phyloP scores from a whole-genome alignment of 768 basidiomycete species.

The Tulasnella sp. region DNA sequence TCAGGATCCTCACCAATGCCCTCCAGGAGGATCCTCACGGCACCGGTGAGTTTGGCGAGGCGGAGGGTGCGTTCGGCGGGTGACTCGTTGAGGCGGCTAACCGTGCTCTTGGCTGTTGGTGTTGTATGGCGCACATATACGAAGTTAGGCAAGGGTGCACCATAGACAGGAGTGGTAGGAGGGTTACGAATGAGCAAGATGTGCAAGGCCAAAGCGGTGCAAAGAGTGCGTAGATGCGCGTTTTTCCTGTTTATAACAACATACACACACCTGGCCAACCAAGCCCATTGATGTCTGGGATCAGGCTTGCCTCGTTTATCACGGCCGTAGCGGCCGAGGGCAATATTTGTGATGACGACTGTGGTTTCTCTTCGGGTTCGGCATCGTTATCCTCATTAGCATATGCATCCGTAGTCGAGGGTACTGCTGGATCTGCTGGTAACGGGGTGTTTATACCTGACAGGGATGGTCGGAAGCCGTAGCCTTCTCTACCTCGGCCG shows the following conservation, averaged over 20 bases:
- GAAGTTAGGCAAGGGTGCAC: conserved; percentile 6
- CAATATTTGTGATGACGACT: neutral
- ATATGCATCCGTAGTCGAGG: conserved; percentile 28
- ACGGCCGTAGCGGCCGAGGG: neutral
- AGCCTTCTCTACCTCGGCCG: conserved; percentile 52
- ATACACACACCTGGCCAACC: conserved; percentile 82
- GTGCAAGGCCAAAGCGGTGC: neutral
- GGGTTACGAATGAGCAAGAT: neutral
- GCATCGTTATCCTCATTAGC: conserved; percentile 20
- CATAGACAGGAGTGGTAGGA: neutral
- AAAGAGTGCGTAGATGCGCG: neutral
- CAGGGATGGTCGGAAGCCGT: conserved; percentile 54
- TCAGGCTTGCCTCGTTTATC: conserved; percentile 10
- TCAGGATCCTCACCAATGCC: conserved; percentile 98
- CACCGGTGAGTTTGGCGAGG: conserved; percentile 66
- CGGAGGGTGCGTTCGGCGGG: conserved; percentile 59
- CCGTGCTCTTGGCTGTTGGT: conserved; percentile 71
- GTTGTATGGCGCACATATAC: neutral
- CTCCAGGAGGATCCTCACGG: conserved; percentile 86
- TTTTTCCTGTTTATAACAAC: neutral
- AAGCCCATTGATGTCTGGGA: conserved; percentile 61
- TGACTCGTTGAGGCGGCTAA: conserved; percentile 73
- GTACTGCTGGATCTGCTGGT: conserved; percentile 56
- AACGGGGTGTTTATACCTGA: conserved; percentile 32
- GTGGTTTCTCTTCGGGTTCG: conserved; percentile 21